Evolutionary conservation across 2,329 filamentous ascomycete genomes (phyloP), one percentile per base, ranked within the genome.

Genomic region (Thermoascus crustaceus): DNA sequence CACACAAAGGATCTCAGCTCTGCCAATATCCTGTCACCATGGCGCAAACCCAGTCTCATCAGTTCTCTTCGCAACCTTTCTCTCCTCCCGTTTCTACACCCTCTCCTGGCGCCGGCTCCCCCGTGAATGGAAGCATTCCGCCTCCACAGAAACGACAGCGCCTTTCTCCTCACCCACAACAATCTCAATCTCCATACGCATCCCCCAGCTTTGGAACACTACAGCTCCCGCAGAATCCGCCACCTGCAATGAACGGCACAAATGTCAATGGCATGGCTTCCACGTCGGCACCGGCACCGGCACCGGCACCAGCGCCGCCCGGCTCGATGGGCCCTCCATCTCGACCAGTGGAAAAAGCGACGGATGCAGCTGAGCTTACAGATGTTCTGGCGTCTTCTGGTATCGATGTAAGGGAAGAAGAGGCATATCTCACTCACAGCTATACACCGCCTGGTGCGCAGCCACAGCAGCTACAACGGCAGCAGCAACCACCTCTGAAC

Each of bases 381-480:
- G 88, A 95, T 63, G 83, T 87, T 33, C 63, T 94, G 36, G 80
- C 81, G 11, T 85, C 83, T 11, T 89, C 86, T 10, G 87, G 86
- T 32, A 86, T 95, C 44, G 85, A 94, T 64, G 63, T 94, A 30
- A 79, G 82, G 39, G 86, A 86, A 45, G 88, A 94, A 58, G 85
- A 93, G 53, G 84, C 87, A 48, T 84, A 78, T 46, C 71, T 91
- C 58, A 80, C 85, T 29, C 78, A 53, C 53, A 67, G 53, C 52
- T 71, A 53, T 57, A 65, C 48, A 48, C 60, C 39, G 61, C 67
- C 35, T 70, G 52, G 49, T 37, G 51, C 50, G 33, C 54, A 58
- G 44, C 51, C 49, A 37, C 58, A 59, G 37, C 49, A 54, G 37
- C 43, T 47, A 30, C 49, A 48, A 16, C 48, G 58, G 43, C 36